Conservation (phyloP, 2,329 filamentous ascomycete species). For the Paecilomyces variotii region DNA sequence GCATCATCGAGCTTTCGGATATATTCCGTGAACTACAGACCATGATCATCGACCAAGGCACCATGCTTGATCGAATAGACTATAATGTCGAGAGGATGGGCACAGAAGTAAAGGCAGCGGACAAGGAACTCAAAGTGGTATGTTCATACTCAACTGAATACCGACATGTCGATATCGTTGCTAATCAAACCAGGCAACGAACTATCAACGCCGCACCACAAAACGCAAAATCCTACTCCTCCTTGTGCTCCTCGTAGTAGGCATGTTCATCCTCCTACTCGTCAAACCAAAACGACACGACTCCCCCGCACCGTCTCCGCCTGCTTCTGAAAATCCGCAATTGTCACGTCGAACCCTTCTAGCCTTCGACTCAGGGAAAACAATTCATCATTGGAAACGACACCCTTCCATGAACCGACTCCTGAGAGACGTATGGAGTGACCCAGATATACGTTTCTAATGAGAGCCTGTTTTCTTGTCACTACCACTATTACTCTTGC, state of each 20-base stretch:
- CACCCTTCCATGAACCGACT: slow-evolving; percentile 15
- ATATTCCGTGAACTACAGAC: slow-evolving; percentile 93
- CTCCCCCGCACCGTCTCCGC: slow-evolving; percentile 13
- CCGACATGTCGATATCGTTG: neutral
- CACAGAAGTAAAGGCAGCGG: slow-evolving; percentile 84
- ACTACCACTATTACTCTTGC: neutral
- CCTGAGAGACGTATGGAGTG: slow-evolving; percentile 23
- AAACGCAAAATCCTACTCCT: slow-evolving; percentile 91
- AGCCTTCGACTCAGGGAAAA: slow-evolving; percentile 8
- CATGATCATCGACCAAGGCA: slow-evolving; percentile 91
- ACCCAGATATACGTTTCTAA: slow-evolving; percentile 24
- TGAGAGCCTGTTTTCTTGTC: slow-evolving; percentile 20
- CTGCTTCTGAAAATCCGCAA: slow-evolving; percentile 16
- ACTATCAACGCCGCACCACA: slow-evolving; percentile 78
- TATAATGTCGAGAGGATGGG: slow-evolving; percentile 97
- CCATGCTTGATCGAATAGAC: slow-evolving; percentile 88
- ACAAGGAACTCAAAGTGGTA: slow-evolving; percentile 80
- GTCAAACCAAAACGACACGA: slow-evolving; percentile 61
- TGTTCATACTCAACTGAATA: slow-evolving; percentile 6
- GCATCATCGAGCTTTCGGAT: slow-evolving; percentile 93
- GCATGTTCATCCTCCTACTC: slow-evolving; percentile 74
- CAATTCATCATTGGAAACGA: slow-evolving; percentile 14
- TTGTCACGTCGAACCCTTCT: slow-evolving; percentile 9
- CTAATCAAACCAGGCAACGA: slow-evolving; percentile 50
- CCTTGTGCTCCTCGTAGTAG: slow-evolving; percentile 74